A percentile compares a stretch with the other conserved stretches of the same genome.
These are phyloP conservation scores for Amauroascus niger DNA, from an alignment of 2,329 filamentous ascomycete genomes.

Conservation along the genomic window DNA sequence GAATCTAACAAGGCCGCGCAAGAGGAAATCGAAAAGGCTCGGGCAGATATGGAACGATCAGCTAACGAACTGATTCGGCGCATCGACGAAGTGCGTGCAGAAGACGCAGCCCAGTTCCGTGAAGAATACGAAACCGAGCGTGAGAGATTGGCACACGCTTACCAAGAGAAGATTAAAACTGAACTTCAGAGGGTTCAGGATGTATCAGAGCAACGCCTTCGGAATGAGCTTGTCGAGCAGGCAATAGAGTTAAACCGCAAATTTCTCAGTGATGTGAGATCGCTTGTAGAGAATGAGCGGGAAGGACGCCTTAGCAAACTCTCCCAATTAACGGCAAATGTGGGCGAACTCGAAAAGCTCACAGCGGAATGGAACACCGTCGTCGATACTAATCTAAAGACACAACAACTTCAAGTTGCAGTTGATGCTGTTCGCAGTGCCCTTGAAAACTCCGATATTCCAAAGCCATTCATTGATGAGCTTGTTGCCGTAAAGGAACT, in stretches of 20 bases:
- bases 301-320: slow-evolving; percentile 78
- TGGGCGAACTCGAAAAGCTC: slow-evolving; percentile 76
- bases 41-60: slow-evolving; percentile 74
- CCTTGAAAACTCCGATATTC: slow-evolving; percentile 62
- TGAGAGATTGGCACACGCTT: slow-evolving; percentile 63
- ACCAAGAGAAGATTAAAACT: slow-evolving; percentile 67
- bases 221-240: slow-evolving; percentile 83
- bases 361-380: slow-evolving; percentile 84
- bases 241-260: slow-evolving; percentile 78
- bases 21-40: slow-evolving; percentile 59
- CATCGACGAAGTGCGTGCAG: slow-evolving; percentile 72
- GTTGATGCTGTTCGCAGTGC: slow-evolving; percentile 84
- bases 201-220: slow-evolving; percentile 69
- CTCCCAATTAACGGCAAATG: slow-evolving; percentile 63
- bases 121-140: slow-evolving; percentile 84
- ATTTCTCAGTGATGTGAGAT: slow-evolving; percentile 67
- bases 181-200: slow-evolving; percentile 71
- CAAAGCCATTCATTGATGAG: slow-evolving; percentile 81
- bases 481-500: slow-evolving; percentile 92
- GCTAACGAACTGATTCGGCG: slow-evolving; percentile 78
- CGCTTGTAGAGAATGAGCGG: slow-evolving; percentile 79
- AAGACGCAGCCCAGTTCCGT: slow-evolving; percentile 73
- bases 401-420: slow-evolving; percentile 91
- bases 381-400: slow-evolving; percentile 80
- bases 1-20: slow-evolving; percentile 62